Evolutionary conservation across 139 green algal species (phyloP).

Genomic region (Nannochloris sp.): DNA sequence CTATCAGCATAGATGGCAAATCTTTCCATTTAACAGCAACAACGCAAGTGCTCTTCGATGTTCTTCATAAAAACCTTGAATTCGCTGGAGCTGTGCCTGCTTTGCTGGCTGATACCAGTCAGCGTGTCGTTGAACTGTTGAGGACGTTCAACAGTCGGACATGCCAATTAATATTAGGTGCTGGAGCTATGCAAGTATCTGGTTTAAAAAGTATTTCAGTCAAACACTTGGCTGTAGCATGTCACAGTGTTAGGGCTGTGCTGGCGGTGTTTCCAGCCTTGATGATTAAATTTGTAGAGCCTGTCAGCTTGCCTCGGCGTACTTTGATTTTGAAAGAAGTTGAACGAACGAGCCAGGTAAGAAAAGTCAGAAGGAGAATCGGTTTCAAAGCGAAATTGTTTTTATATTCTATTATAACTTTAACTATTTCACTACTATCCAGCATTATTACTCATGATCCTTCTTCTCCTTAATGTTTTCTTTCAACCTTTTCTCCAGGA

Average conservation of each 20-base stretch:
- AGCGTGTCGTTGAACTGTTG: slow-evolving; percentile 70
- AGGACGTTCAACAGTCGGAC: slow-evolving; percentile 80
- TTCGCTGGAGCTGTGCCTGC: slow-evolving; percentile 23
- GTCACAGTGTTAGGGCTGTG: slow-evolving; percentile 45
- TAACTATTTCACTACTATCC: neutral
- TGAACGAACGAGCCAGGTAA: slow-evolving; percentile 59
- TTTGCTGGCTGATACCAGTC: slow-evolving; percentile 50
- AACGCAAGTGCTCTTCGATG: neutral
- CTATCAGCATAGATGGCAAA: neutral
- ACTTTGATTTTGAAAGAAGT: slow-evolving; percentile 72
- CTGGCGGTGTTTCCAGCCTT: slow-evolving; percentile 46
- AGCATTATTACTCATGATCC: neutral
- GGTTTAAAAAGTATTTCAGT: slow-evolving; percentile 88
- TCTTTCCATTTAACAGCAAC: neutral
- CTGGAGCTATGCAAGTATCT: slow-evolving; percentile 78
- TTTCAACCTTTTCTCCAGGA: slow-evolving; percentile 49
- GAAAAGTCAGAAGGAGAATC: no score
- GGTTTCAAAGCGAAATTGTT: neutral
- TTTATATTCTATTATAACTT: neutral
- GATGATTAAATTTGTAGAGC: slow-evolving; percentile 32
- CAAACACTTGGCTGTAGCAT: slow-evolving; percentile 80
- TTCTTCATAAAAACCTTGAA: neutral
- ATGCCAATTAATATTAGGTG: slow-evolving; percentile 85
- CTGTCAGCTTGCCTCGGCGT: slow-evolving; percentile 30
- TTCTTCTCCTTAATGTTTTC: no score